Base-by-base conservation (phyloP, 345 rosid genomes). In the Populus tremula region DNA sequence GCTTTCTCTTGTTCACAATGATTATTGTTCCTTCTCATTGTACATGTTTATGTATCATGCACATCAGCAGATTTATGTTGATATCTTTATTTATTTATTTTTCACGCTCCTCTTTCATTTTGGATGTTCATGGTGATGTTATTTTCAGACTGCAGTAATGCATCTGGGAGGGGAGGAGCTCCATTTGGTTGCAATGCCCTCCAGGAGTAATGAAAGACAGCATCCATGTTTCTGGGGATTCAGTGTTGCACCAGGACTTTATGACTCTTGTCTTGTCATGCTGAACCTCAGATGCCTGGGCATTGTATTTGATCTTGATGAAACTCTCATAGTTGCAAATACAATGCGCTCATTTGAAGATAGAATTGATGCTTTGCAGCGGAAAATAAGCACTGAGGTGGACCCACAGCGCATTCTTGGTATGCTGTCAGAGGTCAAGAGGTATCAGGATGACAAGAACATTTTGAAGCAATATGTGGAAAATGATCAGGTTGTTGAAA, bases 261-360 rank as follows among this genome's bases (percentile, higher is more conserved):
- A 96, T 68, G 76, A 86, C 74, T 89, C 97, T 27, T 91, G 97
- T 87, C 94, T 94, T 72, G 86, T 83, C 82, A 91, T 96, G 99
- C 78, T 96, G 83, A 92, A 96, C 77, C 88, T 92, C 78, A 91
- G 98, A 84, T 96, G 99, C 79, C 89, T 96, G 70, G 97, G 97
- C 76, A 96, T 96, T 77, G 99, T 96, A 67, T 96, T 96, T 90
- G 98, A 96, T 86, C 92, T 96, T 13, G 99, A 94, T 83, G 99
- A 96, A 83, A 96, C 99, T 45, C 92, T 96, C 18, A 84, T 96
- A 53, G 99, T 96, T 80, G 99, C 99, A 17, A 94, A 91, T 87
- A 94, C 99, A 54, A 90, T 91, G 97, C 93, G 96, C 5, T 91
- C 99, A 4, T 96, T 96, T 68, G 98, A 96, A 83, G 97, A 92